phyloP scores from a whole-genome alignment of 768 basidiomycete genomes.

The Cantharellus cinnabarinus region DNA sequence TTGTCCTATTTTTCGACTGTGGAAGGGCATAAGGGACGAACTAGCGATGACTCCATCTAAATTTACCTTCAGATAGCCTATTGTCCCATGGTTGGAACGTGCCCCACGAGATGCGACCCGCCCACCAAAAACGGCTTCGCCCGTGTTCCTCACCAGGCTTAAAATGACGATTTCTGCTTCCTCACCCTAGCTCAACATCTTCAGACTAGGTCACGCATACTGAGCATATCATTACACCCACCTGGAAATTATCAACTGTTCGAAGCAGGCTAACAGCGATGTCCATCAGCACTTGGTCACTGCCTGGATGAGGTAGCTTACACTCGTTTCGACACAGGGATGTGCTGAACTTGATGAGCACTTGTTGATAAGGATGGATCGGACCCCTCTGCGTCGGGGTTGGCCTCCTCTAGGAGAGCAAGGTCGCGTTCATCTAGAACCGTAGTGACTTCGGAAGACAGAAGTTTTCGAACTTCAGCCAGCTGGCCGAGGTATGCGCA shows the following conservation, averaged over 20 bases:
- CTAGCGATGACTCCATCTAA: neutral
- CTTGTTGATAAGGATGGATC: no score
- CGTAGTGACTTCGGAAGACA: conserved; percentile 31
- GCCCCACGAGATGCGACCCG: neutral
- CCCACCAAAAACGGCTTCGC: conserved; percentile 11
- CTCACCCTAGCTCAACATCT: conserved; percentile 8
- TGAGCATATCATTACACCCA: conserved; percentile 41
- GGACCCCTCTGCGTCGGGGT: conserved; percentile 8
- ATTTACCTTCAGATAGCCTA: conserved; percentile 54
- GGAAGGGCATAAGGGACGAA: neutral
- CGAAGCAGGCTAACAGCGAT: conserved; percentile 24
- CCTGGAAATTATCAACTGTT: conserved; percentile 59
- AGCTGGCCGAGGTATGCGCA: conserved; percentile 35
- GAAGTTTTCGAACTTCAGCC: conserved; percentile 23
- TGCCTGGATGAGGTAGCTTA: conserved; percentile 13
- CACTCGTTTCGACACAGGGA: conserved; percentile 31
- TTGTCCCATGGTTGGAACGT: conserved; percentile 12
- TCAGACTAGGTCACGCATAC: conserved; percentile 10
- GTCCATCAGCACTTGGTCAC: neutral
- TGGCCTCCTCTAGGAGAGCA: conserved; percentile 34
- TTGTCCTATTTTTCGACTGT: conserved; percentile 36
- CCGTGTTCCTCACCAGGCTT: conserved; percentile 52
- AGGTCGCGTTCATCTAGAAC: conserved; percentile 52
- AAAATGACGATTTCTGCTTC: conserved; percentile 42
- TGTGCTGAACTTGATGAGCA: conserved; percentile 11